phyloP scores from a whole-genome alignment of 495 filamentous ascomycete genomes.

The Neurospora sp. region DNA sequence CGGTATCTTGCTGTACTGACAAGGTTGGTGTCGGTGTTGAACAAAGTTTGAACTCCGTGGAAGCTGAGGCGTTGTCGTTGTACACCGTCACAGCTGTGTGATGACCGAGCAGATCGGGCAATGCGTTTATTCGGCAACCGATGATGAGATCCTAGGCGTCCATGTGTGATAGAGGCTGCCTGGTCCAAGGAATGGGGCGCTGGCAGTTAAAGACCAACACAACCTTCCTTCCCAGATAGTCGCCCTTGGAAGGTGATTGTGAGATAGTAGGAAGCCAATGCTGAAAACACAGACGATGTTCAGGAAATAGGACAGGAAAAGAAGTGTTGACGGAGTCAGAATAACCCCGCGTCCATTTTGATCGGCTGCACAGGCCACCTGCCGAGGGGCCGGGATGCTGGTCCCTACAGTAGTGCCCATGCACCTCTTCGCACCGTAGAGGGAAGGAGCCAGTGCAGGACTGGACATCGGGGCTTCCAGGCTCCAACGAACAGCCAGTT shows the following conservation, averaged over 20 bases:
- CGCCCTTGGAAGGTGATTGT: not conserved
- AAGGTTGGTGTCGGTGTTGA: not conserved
- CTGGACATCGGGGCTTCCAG: not conserved
- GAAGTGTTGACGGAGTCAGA: not conserved
- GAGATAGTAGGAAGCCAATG: too few species aligned
- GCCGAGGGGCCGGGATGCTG: not conserved
- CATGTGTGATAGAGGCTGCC: not conserved
- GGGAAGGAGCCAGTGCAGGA: not conserved
- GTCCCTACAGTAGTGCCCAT: not conserved
- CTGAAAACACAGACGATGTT: not conserved
- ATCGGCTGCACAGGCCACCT: not conserved
- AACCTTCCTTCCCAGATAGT: not conserved
- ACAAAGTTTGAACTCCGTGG: not conserved
- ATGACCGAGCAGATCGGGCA: not conserved
- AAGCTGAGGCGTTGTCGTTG: not conserved
- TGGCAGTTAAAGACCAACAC: not conserved
- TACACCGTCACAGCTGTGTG: not conserved
- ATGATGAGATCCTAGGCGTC: not conserved
- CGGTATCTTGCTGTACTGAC: not conserved
- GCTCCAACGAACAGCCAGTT: not conserved
- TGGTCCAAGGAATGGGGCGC: not conserved
- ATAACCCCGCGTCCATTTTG: not conserved
- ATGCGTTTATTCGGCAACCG: not conserved
- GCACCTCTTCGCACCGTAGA: not conserved
- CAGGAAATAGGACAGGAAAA: not conserved